Evolutionary conservation across 305 asterid species (phyloP).

Genomic region (Plantago coronopus): DNA sequence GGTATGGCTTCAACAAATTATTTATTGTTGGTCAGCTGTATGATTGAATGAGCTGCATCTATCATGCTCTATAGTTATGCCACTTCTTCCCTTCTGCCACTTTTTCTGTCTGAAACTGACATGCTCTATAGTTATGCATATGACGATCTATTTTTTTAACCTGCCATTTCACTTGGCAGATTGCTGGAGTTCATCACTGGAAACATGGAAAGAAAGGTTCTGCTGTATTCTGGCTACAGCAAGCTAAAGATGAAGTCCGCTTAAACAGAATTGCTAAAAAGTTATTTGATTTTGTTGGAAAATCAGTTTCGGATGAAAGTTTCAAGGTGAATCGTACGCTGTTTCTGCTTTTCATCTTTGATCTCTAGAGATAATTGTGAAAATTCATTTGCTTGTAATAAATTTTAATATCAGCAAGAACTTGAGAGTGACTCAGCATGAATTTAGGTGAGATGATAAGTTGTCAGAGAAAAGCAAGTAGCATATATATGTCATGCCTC

Average conservation of each 20-base stretch:
- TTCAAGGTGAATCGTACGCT: constrained; percentile 58
- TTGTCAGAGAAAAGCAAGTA: constrained; percentile 1
- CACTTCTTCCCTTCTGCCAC: no score
- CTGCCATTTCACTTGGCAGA: constrained; percentile 39
- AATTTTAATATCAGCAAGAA: constrained; percentile 2
- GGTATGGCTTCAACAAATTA: constrained; percentile 39
- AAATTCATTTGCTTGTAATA: constrained; percentile 11
- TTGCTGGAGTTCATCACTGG: constrained; percentile 90
- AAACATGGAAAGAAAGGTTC: constrained; percentile 94
- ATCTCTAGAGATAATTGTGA: neutral
- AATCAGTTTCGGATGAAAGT: constrained; percentile 78
- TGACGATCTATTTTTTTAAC: constrained; percentile 17
- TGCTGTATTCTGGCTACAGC: constrained; percentile 96
- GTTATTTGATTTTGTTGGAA: constrained; percentile 84
- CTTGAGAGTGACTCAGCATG: neutral
- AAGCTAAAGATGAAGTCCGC: constrained; percentile 85
- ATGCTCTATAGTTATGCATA: constrained; percentile 24
- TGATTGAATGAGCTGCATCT: constrained; percentile 13
- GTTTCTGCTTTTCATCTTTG: neutral
- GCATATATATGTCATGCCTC: neutral
- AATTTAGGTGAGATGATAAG: constrained; percentile 2
- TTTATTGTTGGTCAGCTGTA: constrained; percentile 14
- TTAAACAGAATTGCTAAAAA: constrained; percentile 76
- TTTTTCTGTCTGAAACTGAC: no score
- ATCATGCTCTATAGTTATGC: no score